Base-by-base conservation (phyloP, 1,284 basidiomycete species). In the Chiua sp. region DNA sequence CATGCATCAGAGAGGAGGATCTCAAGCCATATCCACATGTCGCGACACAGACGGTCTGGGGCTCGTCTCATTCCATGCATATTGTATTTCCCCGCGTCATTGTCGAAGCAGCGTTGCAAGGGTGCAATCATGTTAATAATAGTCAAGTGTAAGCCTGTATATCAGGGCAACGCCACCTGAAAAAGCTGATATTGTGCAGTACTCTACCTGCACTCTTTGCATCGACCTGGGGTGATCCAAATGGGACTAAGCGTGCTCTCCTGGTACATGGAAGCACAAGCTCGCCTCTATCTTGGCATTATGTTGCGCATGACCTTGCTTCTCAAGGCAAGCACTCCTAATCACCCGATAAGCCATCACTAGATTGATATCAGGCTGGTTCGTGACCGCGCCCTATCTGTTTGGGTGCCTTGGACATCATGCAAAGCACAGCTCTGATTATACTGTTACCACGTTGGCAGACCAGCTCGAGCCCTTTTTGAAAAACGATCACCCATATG, bases 321-420 rank as follows among this genome's bases (percentile, higher is more conserved):
- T 60, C 53, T 44, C 53, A 42, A 65, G 60, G 70, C 42, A 39
- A 57, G 57, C 37, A 4, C 35, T 4, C n/a, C n/a, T 13, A 3
- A 35, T 15, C 35, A 15, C 35, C 35, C 30, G 16, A n/a, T n/a
- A n/a, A n/a, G n/a, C n/a, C n/a, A n/a, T 35, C 3, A 35, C 35
- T 35, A n/a, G n/a, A n/a, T n/a, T n/a, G n/a, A 35, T 10, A 35
- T 35, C 53, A 68, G 69, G 67, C 37, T 66, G 59, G 33, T 55
- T 53, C 7, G 65, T 71, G 47, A 55, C 47, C 0, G 62, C 65
- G 7, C 67, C 69, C 23, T 57, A 71, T 44, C 32, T 72, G 3
- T 62, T 69, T 20, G 65, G n/a, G n/a, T n/a, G 68, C 3, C 64
- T 70, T 18, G 68, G 69, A 6, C 35, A 39, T 39, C 46, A 8